phyloP scores from a whole-genome alignment of 2,329 filamentous ascomycete genomes.

The Didymella sp. region DNA sequence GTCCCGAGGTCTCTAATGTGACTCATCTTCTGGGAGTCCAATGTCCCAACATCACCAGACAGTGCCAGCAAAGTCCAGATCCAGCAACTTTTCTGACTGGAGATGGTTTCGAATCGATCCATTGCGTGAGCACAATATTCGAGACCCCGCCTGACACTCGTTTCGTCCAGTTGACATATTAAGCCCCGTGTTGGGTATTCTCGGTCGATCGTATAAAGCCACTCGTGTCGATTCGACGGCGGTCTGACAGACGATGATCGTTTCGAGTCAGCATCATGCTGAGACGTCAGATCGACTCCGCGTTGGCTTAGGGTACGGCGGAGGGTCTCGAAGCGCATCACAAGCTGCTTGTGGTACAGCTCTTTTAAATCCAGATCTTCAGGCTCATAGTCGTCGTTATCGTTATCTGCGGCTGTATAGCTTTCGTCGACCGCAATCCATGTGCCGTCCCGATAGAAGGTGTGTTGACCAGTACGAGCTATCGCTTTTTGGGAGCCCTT shows the following conservation, averaged over 20 bases:
- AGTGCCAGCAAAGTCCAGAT: slow-evolving; percentile 82
- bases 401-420: slow-evolving; percentile 20
- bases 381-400: slow-evolving; percentile 22
- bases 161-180: slow-evolving; percentile 65
- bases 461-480: slow-evolving; percentile 58
- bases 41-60: slow-evolving; percentile 74
- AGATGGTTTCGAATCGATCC: slow-evolving; percentile 64
- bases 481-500: slow-evolving; percentile 54
- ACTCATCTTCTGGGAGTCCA: slow-evolving; percentile 77
- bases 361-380: slow-evolving; percentile 58
- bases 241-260: slow-evolving; percentile 17
- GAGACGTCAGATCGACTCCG: slow-evolving; percentile 61
- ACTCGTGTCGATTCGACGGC: slow-evolving; percentile 48
- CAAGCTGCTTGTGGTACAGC: slow-evolving; percentile 72
- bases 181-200: slow-evolving; percentile 57
- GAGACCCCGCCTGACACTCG: slow-evolving; percentile 70
- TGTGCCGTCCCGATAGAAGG: slow-evolving; percentile 79
- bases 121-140: slow-evolving; percentile 68
- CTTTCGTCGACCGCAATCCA: slow-evolving; percentile 66
- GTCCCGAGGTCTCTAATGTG: slow-evolving; percentile 81
- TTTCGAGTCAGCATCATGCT: slow-evolving; percentile 13
- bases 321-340: slow-evolving; percentile 69
- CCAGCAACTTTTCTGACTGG: slow-evolving; percentile 78
- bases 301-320: slow-evolving; percentile 65
- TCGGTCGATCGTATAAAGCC: slow-evolving; percentile 39